phyloP scores from a whole-genome alignment of 768 basidiomycete genomes.

The Kwoniella europaea region DNA sequence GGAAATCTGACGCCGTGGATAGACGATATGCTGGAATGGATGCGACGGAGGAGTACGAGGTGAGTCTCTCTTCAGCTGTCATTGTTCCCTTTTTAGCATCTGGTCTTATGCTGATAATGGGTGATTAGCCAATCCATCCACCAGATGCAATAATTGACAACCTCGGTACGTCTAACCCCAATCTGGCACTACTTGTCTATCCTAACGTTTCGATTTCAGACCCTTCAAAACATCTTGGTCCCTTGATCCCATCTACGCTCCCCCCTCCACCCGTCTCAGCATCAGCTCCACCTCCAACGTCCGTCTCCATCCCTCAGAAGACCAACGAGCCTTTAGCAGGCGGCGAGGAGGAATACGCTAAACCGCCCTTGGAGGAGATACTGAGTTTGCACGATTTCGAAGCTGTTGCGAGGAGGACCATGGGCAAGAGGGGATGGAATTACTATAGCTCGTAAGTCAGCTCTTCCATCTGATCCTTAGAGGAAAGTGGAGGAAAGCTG shows the following conservation, averaged over 20 bases:
- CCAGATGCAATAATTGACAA: constrained; percentile 71
- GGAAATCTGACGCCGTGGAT: background rate
- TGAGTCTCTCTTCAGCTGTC: constrained; percentile 11
- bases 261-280: constrained; percentile 31
- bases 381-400: constrained; percentile 82
- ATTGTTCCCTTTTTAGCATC: too few relatives aligned
- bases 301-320: constrained; percentile 31
- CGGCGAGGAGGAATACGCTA: constrained; percentile 41
- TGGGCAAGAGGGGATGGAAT: constrained; percentile 75
- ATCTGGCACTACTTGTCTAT: constrained; percentile 65
- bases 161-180: constrained; percentile 34
- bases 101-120: background rate
- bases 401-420: constrained; percentile 73
- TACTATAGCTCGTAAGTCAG: constrained; percentile 72
- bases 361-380: constrained; percentile 61
- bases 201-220: constrained; percentile 17
- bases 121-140: constrained; percentile 76
- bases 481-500: background rate
- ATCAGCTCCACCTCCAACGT: constrained; percentile 32
- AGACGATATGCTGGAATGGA: constrained; percentile 79
- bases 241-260: constrained; percentile 40
- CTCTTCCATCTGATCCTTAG: background rate
- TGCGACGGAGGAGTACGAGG: constrained; percentile 66
- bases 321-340: constrained; percentile 55
- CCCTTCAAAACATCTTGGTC: constrained; percentile 47